Base-by-base conservation (phyloP, 1,139 yeast genomes). In the Lodderomyces jiufengensis region DNA sequence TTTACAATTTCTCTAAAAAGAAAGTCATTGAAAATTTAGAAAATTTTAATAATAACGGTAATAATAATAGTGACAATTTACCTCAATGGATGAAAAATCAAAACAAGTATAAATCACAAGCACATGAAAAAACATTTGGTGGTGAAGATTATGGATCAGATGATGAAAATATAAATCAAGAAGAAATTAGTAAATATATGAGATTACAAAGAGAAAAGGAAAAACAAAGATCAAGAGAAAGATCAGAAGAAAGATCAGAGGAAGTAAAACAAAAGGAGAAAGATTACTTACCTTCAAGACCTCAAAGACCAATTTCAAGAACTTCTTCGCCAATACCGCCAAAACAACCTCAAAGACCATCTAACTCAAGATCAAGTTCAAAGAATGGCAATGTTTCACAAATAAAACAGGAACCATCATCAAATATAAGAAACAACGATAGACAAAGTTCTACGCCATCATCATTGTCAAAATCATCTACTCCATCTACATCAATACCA, bases 41-140 rank as follows among this genome's bases (percentile, higher is more conserved):
- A 39, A 12, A 16, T 20, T 76, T 75, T 49, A 76, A 81, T 45
- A 77, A 77, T 44, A 55, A 55, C 10, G 29, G 28, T 61, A 53
- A 28, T 52, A 49, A 36, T 43, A 34, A 43, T 3, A 36, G 55
- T 33, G 29, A 69, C 37, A 73, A 74, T 11, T 61, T 73, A 42
- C 95, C 95, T 0, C 79, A 83, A 3, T 86, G 95, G 95, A 82
- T 86, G 92, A 70, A 67, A 40, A 72, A 76, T 43, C 80, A 74
- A 50, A 69, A 60, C 31, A 66, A 53, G 49, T 73, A 76, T 52
- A 75, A 70, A 39, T 48, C 51, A n/a, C 61, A 59, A 27, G 72
- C 72, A 3, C 33, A 55, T 1, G 71, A 69, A 35, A 63, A 67
- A 27, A 62, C 55, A 39, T 47, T 47, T 25, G 55, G 59, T 9